Evolutionary conservation across 1,284 basidiomycete genomes (phyloP).

Genomic region (Apiotrichum mycotoxinovorans): DNA sequence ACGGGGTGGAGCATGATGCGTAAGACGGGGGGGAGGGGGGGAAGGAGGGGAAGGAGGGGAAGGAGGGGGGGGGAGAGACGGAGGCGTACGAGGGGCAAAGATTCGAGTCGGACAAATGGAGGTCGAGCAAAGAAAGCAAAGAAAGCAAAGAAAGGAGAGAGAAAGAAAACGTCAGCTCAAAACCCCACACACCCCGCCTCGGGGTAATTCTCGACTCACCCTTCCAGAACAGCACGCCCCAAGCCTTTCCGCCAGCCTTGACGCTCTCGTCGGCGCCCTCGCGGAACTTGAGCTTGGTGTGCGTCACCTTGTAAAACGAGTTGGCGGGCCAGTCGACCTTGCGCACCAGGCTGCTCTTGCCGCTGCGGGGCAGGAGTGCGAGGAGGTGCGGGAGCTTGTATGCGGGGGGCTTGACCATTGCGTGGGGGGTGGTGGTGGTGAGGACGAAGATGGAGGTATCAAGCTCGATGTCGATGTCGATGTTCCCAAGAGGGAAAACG

Average conservation of each 20-base stretch:
- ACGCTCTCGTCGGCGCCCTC: constrained; percentile 12
- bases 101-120: neutral
- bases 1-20: no score
- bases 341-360: constrained; percentile 27
- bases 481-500: no score
- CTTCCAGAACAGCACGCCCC: constrained; percentile 36
- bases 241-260: constrained; percentile 28
- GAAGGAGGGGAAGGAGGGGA: neutral
- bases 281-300: constrained; percentile 31
- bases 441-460: neutral
- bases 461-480: neutral
- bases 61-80: neutral
- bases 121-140: neutral
- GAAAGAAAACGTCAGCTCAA: no score
- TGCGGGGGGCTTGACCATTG: constrained; percentile 14
- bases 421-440: neutral
- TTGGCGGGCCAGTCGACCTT: constrained; percentile 25
- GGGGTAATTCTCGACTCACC: no score
- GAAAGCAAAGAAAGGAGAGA: no score
- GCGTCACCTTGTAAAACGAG: constrained; percentile 37
- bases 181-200: no score
- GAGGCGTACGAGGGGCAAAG: neutral
- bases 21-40: neutral
- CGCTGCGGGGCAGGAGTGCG: constrained; percentile 29
- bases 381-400: constrained; percentile 32